These are phyloP conservation scores for Albophoma yamanashiensis DNA, from an alignment of 2,329 filamentous ascomycete genomes.

Conservation along the genomic window DNA sequence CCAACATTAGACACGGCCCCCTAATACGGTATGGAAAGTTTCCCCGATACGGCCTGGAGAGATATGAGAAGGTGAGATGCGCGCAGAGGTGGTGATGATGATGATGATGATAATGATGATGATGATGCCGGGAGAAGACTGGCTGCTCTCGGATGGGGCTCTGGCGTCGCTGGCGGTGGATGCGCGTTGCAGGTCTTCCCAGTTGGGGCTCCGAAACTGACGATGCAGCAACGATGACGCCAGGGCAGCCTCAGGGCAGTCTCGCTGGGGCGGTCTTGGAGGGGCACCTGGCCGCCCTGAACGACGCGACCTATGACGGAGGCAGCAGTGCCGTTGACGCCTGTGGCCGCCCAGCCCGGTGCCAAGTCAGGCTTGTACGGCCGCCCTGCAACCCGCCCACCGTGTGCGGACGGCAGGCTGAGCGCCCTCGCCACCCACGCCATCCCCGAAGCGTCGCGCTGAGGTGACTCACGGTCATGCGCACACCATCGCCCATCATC, in stretches of 20 bases:
- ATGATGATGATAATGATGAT: too few species aligned
- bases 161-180: neutral
- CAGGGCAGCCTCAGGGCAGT: neutral
- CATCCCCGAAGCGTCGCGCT: neutral
- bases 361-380: neutral
- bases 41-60: neutral
- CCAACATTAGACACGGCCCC: too few species aligned
- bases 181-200: neutral
- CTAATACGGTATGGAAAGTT: too few species aligned
- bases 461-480: conserved; percentile 15
- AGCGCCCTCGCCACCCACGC: neutral
- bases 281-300: too few species aligned
- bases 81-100: too few species aligned
- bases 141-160: neutral
- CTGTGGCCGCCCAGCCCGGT: neutral
- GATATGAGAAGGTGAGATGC: too few species aligned
- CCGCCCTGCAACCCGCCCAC: neutral
- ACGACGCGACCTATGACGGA: neutral
- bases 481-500: conserved; percentile 1
- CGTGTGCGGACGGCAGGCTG: neutral
- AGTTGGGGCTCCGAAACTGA: neutral
- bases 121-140: too few species aligned
- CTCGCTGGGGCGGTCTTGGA: too few species aligned
- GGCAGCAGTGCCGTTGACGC: neutral
- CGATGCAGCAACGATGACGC: neutral